Percentiles rank a stretch among this genome's conserved stretches.
phyloP scores from a whole-genome alignment of 208 protist genomes.

The Borovskyia barvae region DNA sequence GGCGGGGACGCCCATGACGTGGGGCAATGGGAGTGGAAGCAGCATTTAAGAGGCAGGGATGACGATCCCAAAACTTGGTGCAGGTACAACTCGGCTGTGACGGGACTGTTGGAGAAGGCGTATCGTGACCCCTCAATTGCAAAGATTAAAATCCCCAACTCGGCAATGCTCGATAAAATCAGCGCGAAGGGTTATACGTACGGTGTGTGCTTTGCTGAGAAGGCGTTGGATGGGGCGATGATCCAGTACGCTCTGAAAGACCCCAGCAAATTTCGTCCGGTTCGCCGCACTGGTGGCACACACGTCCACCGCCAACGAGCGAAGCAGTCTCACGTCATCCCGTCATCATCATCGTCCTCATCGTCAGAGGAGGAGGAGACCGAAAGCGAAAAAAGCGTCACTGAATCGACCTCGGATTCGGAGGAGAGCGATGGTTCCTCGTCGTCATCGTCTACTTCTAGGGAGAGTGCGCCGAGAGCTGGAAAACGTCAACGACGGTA shows the following conservation, averaged over 20 bases:
- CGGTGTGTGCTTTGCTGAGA: slow-evolving; percentile 56
- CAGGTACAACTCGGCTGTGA: slow-evolving; percentile 43
- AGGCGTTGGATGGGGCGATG: slow-evolving; percentile 38
- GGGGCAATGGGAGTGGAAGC: slow-evolving; percentile 65
- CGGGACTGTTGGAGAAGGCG: slow-evolving; percentile 46
- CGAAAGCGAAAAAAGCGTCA: slow-evolving; percentile 19
- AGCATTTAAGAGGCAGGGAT: slow-evolving; percentile 28
- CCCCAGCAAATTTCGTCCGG: slow-evolving; percentile 27
- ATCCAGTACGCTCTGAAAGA: slow-evolving; percentile 51
- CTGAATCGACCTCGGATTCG: slow-evolving; percentile 15
- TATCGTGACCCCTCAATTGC: slow-evolving; percentile 24
- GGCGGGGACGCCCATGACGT: slow-evolving; percentile 2
- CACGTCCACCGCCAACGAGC: slow-evolving; percentile 26
- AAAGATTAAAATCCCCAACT: slow-evolving; percentile 33
- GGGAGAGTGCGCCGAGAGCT: too few species aligned
- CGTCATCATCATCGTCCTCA: slow-evolving; percentile 19
- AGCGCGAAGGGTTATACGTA: slow-evolving; percentile 29
- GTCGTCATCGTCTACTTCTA: slow-evolving; percentile 15
- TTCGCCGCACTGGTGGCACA: slow-evolving; percentile 34
- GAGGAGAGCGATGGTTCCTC: slow-evolving; percentile 15
- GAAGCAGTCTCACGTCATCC: slow-evolving; percentile 29
- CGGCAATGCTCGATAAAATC: slow-evolving; percentile 20
- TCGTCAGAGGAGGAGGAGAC: slow-evolving; percentile 16
- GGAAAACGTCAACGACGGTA: too few species aligned
- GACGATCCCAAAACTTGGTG: slow-evolving; percentile 42